Base-by-base conservation (phyloP, 345 rosid genomes). In the Noccaea bulbosa region DNA sequence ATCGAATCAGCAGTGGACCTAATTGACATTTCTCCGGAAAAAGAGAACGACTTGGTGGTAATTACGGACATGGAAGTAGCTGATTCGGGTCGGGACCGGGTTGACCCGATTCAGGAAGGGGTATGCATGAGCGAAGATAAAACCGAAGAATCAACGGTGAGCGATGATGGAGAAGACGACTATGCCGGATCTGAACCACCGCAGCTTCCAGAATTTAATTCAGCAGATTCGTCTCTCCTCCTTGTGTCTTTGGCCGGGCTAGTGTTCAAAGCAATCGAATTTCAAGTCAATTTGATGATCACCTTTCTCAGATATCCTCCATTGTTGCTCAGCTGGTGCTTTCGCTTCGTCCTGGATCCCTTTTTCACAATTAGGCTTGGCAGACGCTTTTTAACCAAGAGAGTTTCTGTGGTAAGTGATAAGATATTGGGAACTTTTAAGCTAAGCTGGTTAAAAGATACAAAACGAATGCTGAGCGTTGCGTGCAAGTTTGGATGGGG, bases 221-320 rank as follows among this genome's bases (percentile, higher is more conserved):
- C 73, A 14, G 41, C 81, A 44, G 75, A 76, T 76, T 52, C 39
- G 63, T 76, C 79, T 17, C 79, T 81, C 56, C 81, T 86, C 56
- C 81, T 86, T 40, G 73, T 74, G 43, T 71, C 63, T 30, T n/a
- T 83, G 39, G 86, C 75, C 65, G 85, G 65, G 2, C 56, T 91
- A 69, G 58, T 88, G 69, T 80, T 85, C 63, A 86, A 85, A 83
- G 93, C 93, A 50, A 72, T 89, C 65, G 84, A 77, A 27, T 83
- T 91, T 74, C 92, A 91, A 70, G 20, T 91, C 38, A 78, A 64
- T 78, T 70, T 89, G 67, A 32, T 89, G 37, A 24, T 85, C 49
- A 70, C 70, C 70, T 77, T 84, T 35, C 0, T 93, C 35, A 78
- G 70, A 6, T 74, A 79, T 41, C 91, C 98, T 15, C 5, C 83